These are phyloP conservation scores for Isabelozyma rhagii DNA, from an alignment of 805 yeast genomes.

Conservation along the genomic window DNA sequence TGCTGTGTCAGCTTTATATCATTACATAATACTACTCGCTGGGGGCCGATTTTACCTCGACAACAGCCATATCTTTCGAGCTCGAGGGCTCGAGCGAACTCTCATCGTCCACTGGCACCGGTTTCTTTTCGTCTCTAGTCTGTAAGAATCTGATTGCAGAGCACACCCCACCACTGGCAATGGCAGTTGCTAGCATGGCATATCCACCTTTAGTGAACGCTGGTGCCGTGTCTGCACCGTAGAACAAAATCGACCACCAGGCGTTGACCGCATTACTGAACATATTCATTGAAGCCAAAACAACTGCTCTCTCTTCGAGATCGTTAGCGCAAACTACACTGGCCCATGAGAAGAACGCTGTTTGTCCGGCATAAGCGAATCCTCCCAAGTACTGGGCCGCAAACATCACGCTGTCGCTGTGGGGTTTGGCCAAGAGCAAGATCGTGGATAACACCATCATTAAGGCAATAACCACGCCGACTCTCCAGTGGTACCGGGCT, in stretches of 20 bases:
- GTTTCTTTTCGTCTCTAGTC: conserved; percentile 24
- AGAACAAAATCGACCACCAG: conserved; percentile 60
- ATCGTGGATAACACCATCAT: conserved; percentile 45
- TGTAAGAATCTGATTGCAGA: conserved; percentile 42
- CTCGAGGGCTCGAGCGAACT: not conserved
- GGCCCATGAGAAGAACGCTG: conserved; percentile 63
- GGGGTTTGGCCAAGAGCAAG: conserved; percentile 43
- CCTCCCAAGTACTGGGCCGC: conserved; percentile 58
- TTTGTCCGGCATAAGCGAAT: conserved; percentile 55
- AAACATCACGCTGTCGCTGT: conserved; percentile 35
- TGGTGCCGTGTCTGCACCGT: conserved; percentile 51
- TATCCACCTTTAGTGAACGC: conserved; percentile 50
- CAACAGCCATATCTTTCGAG: not conserved
- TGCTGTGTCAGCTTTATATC: not conserved
- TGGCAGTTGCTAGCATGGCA: conserved; percentile 54
- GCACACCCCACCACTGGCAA: conserved; percentile 40
- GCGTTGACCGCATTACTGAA: conserved; percentile 61
- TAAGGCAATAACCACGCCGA: conserved; percentile 43
- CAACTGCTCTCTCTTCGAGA: conserved; percentile 60
- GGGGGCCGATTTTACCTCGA: not conserved
- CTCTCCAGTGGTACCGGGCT: conserved; percentile 47
- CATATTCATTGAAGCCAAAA: conserved; percentile 65
- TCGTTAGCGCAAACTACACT: conserved; percentile 57
- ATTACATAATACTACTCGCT: not conserved
- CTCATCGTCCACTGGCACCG: not conserved